These are phyloP conservation scores for Coprinopsis cinerea DNA, from an alignment of 768 basidiomycete species.

Conservation along the genomic window DNA sequence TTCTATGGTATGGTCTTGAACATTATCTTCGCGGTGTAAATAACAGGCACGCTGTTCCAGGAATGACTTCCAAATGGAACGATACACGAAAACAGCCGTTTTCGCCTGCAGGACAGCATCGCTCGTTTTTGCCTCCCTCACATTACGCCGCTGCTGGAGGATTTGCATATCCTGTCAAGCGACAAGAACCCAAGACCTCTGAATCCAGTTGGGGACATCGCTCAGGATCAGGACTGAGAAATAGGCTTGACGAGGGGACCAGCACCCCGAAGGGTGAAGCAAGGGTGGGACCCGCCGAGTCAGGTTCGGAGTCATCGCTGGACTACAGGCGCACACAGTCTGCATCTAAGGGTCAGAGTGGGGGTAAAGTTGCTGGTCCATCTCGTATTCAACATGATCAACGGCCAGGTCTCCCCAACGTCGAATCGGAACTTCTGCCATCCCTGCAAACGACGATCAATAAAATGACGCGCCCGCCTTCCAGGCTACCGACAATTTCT, in stretches of 20 bases:
- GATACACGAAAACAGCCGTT: neutral
- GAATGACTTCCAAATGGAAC: neutral
- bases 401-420: constrained; percentile 44
- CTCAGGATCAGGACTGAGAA: neutral
- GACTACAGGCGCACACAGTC: neutral
- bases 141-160: constrained; percentile 2
- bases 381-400: neutral
- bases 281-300: neutral
- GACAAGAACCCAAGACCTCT: neutral
- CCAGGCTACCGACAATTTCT: constrained; percentile 1
- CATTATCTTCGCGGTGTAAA: no score
- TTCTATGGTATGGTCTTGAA: no score
- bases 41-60: no score
- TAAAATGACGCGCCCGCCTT: constrained; percentile 59
- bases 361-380: neutral
- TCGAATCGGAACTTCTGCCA: constrained; percentile 63
- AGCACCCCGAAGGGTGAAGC: neutral
- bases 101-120: neutral
- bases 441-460: constrained; percentile 68
- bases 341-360: neutral
- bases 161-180: neutral
- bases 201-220: neutral
- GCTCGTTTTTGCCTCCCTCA: neutral
- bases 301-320: neutral
- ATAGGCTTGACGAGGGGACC: neutral